Base-by-base conservation (phyloP, 805 yeast species). In the Candida glaebosa region DNA sequence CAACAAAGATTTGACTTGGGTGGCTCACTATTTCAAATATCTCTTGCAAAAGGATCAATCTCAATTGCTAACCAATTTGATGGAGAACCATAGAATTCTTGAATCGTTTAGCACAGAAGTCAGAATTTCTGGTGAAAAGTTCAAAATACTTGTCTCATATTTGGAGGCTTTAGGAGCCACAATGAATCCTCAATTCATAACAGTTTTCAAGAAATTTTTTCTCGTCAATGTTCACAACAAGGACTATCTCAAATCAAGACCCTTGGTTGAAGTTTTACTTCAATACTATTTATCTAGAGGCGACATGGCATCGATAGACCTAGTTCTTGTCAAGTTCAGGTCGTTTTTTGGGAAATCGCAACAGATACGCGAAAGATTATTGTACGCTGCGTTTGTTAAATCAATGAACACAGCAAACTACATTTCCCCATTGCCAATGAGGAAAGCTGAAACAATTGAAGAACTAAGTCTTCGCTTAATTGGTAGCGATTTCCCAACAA, bases 221-320 rank as follows among this genome's bases (percentile, higher is more conserved):
- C 17, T 18, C 2, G 20, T 12, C 3, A 33, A 34, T 14, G 8
- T 5, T 4, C 16, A 17, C 39, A 36, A 26, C 12, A 26, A 36
- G 39, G 32, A n/a, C 8, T 36, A 36, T 16, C 32, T 47, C 25
- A 37, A 32, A n/a, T 39, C 48, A 2, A 40, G 46, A 4, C 15
- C 46, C 17, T 48, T 63, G n/a, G 41, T 49, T 18, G 49, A 41
- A 16, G 46, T 63, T n/a, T 49, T 63, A 20, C 46, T 60, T 25
- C 48, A 50, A 12, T 63, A 58, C 44, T 59, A 60, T 43, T 45
- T 51, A 22, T 35, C 43, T 20, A 17, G 42, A 36, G 57, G 64
- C 17, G 36, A 53, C 9, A 35, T 37, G 12, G 25, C 18, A 12
- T 10, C 34, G 8, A 40, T 37, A 26, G 48, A 52, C 9, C 20